A percentile compares a stretch with the other conserved stretches of the same genome.
phyloP scores from a whole-genome alignment of 108 stramenopile genomes.

The Schizochytrium sp. region DNA sequence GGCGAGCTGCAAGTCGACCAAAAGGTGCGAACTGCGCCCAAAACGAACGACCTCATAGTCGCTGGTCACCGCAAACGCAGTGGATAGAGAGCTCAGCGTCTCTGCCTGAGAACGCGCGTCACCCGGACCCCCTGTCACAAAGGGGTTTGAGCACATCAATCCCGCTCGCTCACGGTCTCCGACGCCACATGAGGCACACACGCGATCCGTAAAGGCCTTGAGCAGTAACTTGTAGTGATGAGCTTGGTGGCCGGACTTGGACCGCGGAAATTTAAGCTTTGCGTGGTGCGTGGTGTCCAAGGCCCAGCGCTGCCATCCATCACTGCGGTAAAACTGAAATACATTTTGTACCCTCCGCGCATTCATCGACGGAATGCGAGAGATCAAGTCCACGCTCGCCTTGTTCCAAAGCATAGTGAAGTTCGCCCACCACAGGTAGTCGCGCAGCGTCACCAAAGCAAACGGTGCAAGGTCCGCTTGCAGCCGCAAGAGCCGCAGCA shows the following conservation, averaged over 20 bases:
- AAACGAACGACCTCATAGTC: not conserved
- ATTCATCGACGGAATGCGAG: not conserved
- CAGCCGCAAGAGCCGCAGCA: not conserved
- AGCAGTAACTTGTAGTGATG: not conserved
- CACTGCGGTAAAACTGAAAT: not conserved
- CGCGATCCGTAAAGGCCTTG: not conserved
- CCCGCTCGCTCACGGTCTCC: no score
- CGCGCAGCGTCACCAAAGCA: not conserved
- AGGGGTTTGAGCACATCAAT: not conserved
- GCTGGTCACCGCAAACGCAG: not conserved
- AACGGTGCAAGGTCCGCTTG: not conserved
- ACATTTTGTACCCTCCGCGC: not conserved
- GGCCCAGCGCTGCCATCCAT: not conserved
- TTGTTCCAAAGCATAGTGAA: not conserved
- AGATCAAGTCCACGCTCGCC: not conserved
- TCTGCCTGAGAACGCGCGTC: not conserved
- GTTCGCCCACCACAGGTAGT: not conserved
- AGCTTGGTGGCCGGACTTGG: not conserved
- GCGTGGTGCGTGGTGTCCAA: not conserved
- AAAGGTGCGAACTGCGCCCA: not conserved
- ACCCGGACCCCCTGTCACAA: not conserved
- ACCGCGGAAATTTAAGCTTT: not conserved
- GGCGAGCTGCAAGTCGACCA: not conserved
- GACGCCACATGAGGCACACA: no score
- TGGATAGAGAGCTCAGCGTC: not conserved